These are phyloP conservation scores for Citrus australasica DNA, from an alignment of 345 rosid species.

Conservation along the genomic window DNA sequence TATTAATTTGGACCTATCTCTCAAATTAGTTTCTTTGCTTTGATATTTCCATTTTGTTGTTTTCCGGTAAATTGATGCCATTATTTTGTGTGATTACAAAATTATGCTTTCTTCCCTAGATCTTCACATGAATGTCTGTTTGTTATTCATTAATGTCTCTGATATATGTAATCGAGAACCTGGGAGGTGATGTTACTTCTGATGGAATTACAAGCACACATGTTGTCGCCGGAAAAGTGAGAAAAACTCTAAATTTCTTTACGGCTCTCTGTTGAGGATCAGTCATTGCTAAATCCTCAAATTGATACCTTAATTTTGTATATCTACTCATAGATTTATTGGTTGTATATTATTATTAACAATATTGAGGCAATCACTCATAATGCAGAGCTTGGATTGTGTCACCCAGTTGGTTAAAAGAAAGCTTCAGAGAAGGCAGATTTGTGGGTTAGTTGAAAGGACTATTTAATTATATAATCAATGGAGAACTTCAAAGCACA, in stretches of 20 bases:
- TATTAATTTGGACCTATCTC: too few relatives aligned
- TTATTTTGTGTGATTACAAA: neutral
- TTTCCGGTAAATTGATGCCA: neutral
- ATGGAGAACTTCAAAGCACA: neutral
- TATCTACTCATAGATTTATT: neutral
- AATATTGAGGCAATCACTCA: constrained; percentile 3
- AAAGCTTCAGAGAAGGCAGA: constrained; percentile 49
- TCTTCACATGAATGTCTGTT: neutral
- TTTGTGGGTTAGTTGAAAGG: constrained; percentile 61
- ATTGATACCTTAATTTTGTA: neutral
- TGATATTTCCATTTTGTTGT: neutral
- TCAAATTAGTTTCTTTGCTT: neutral
- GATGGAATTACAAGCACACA: constrained; percentile 72
- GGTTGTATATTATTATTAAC: neutral
- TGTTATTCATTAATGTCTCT: neutral
- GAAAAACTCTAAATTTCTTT: constrained; percentile 71
- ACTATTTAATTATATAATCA: neutral
- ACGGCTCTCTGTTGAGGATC: constrained; percentile 82
- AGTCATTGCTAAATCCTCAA: constrained; percentile 20
- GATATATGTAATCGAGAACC: constrained; percentile 39
- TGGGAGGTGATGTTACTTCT: constrained; percentile 53
- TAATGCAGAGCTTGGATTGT: constrained; percentile 81
- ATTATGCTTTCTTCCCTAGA: neutral
- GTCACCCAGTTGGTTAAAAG: constrained; percentile 69
- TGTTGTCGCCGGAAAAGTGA: constrained; percentile 66